These are phyloP conservation scores for Waltergamsia citrina DNA, from an alignment of 2,329 filamentous ascomycete species.

Conservation along the genomic window DNA sequence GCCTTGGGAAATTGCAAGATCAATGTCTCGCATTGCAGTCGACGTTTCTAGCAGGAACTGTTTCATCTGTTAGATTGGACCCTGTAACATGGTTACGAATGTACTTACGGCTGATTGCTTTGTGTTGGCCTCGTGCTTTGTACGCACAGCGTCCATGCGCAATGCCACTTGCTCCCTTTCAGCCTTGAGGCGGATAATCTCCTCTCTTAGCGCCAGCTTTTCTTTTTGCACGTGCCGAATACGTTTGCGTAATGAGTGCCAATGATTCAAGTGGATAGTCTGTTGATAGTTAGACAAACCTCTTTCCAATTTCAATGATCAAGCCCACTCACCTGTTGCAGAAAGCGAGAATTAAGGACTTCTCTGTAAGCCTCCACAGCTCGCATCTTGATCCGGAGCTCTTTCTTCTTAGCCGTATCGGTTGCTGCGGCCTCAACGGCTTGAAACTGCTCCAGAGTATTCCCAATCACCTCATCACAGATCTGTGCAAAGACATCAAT, in stretches of 20 bases:
- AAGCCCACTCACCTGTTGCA: conserved; percentile 49
- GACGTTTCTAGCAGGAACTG: conserved; percentile 44
- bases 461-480: conserved; percentile 50
- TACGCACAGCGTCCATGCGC: conserved; percentile 53
- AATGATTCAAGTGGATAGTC: conserved; percentile 51
- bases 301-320: background rate
- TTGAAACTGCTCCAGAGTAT: conserved; percentile 36
- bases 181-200: conserved; percentile 47
- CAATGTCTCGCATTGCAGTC: conserved; percentile 50
- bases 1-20: conserved; percentile 44
- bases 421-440: conserved; percentile 27
- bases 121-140: conserved; percentile 46
- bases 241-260: conserved; percentile 47
- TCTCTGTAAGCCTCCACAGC: conserved; percentile 50
- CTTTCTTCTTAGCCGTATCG: conserved; percentile 37
- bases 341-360: conserved; percentile 43
- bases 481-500: conserved; percentile 54
- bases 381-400: conserved; percentile 43
- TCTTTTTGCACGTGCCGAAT: conserved; percentile 47
- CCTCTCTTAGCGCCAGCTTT: conserved; percentile 46
- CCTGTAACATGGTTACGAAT: conserved; percentile 5
- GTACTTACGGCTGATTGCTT: conserved; percentile 38
- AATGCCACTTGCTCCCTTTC: conserved; percentile 54
- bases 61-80: background rate
- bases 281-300: conserved; percentile 10